Conservation (phyloP, 805 yeast species). For the Yarrowia yakushimensis region DNA sequence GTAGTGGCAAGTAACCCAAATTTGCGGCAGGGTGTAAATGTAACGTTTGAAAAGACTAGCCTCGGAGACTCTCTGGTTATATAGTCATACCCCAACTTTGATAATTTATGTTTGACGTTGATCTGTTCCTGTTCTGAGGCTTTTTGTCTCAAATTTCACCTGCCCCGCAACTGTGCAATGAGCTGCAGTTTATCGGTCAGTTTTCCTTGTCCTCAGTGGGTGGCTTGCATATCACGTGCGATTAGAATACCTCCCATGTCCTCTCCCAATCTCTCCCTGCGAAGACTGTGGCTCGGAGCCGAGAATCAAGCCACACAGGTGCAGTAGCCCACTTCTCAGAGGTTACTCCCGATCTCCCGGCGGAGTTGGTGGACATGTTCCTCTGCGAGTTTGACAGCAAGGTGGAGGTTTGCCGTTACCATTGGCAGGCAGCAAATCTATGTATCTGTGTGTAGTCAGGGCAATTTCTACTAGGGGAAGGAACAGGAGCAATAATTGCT, state of each 20-base stretch:
- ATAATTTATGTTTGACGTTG: neutral
- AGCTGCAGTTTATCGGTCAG: constrained; percentile 11
- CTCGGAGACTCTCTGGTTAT: neutral
- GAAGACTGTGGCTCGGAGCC: constrained; percentile 1
- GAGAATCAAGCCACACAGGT: constrained; percentile 17
- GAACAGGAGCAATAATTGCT: neutral
- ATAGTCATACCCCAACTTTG: constrained; percentile 2
- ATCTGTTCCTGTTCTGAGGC: neutral
- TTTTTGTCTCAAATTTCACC: neutral
- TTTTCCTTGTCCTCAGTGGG: neutral
- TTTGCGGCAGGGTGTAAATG: neutral
- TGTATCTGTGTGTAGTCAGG: too few species aligned
- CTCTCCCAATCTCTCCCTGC: constrained; percentile 10
- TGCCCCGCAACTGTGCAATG: neutral
- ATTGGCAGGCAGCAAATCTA: too few species aligned
- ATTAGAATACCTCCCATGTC: neutral
- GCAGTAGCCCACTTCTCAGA: neutral
- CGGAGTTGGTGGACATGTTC: constrained; percentile 6
- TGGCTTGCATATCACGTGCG: constrained; percentile 25
- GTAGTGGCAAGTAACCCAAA: neutral
- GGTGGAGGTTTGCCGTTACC: too few species aligned
- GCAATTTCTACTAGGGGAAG: too few species aligned
- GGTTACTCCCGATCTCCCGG: neutral
- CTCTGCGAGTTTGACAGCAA: constrained; percentile 1
- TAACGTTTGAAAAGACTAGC: neutral